Base-by-base conservation (phyloP, 441 rosid genomes). In the Eutrema salsugineum region DNA sequence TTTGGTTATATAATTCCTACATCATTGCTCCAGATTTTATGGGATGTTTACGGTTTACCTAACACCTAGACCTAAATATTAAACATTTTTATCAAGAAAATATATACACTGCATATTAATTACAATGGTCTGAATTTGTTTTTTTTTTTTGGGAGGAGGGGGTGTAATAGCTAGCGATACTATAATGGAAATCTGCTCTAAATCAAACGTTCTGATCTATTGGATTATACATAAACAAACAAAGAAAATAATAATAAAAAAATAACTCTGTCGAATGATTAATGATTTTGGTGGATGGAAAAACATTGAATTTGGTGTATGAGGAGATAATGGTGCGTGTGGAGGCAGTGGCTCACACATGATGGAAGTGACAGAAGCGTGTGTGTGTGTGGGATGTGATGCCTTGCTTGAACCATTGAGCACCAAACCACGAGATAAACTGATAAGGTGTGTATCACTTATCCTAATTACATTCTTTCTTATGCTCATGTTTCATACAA, bases 321-420 rank as follows among this genome's bases (percentile, higher is more conserved):
- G 19, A 33, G 24, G 19, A 33, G 24, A 49, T 36, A 44, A 56
- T 68, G 71, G 72, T 73, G 54, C 62, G 61, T 57, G 72, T 73
- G 72, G 60, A 40, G 69, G 71, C 14, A 60, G 65, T 40, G 51
- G 53, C 38, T 32, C 15, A 66, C 5, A 40, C 32, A 73, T 49
- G 43, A 60, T 67, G 51, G 67, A 51, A 67, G 38, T 59, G 63
- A 42, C 55, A 40, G 55, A 74, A 60, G 73, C 63, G 40, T 67
- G 78, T 67, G 49, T 33, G 63, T 33, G 63, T 16, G 68, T 9
- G 73, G 15, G 48, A 73, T 74, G 57, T 24, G 63, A 68, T 66
- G 61, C 6, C 44, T 56, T 30, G 24, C 63, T 68, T 68, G 55
- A 55, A 74, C 68, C 78, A 74, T 17, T 43, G 68, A 50, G n/a